Evolutionary conservation across 1,139 yeast genomes (phyloP), one percentile per base, ranked within the genome.

Genomic region (Meyerozyma athensensis): DNA sequence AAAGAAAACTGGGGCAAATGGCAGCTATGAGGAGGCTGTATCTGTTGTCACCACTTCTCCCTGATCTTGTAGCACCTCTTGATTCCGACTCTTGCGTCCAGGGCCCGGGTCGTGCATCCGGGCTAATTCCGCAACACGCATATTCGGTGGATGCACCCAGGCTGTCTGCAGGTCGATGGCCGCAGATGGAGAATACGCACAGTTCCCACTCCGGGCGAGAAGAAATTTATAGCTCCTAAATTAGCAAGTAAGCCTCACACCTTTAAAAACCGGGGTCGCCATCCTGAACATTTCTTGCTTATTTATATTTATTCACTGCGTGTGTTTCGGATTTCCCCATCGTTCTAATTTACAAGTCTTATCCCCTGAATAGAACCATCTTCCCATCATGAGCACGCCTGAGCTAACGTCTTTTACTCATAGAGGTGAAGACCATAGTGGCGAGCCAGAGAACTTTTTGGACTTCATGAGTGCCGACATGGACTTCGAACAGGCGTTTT

Each of bases 401-500:
- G 32, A 28, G n/a, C 18, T 28, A 20, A 10, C 32, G 19, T 28
- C 19, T 12, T 28, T 28, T 20, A 19, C 18, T 3, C 7, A 10
- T 13, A 14, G 32, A 14, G 18, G 12, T 10, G 32, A 28, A 5
- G 20, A 28, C 20, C 32, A 28, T 5, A 19, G 18, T 9, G 12
- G 20, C 20, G 32, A 28, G 5, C 14, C 32, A 24, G 35, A 41
- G 8, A 44, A 46, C 37, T 42, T 41, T 26, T 49, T 48, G 35
- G 50, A 48, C 26, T 43, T 48, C 48, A 48, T 48, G 33, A 43
- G 45, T 35, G 42, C 44, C 43, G 74, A 68, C 50, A 69, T 70
- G 74, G 70, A 69, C 42, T 69, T 70, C 39, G 75, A 70, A 53
- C 73, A 68, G 50, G 74, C 74, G 18, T 70, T 66, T 46, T 48